Conservation (phyloP, 257 asterid species). For the Nicotiana tomentosiformis region DNA sequence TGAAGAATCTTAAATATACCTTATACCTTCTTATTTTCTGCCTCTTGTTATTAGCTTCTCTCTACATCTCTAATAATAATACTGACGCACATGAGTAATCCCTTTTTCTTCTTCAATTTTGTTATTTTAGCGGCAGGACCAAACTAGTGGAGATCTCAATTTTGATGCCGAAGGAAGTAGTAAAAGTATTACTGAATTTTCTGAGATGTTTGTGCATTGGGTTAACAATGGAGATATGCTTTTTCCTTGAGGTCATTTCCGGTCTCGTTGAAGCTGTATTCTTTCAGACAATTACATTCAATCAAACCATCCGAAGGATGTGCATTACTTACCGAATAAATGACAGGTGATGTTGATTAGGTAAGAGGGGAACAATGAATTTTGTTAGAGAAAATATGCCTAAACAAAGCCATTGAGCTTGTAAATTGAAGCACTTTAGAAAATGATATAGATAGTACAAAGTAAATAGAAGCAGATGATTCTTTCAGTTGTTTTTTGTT, state of each 20-base stretch:
- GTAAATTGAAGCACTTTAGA: not conserved
- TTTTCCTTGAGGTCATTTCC: conserved; percentile 33
- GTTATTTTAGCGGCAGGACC: conserved; percentile 9
- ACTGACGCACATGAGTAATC: not conserved
- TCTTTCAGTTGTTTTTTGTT: conserved; percentile 7
- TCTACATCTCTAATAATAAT: not conserved
- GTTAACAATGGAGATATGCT: conserved; percentile 48
- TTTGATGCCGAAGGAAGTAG: conserved; percentile 20
- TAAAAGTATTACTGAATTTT: conserved; percentile 28
- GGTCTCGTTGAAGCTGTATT: conserved; percentile 8
- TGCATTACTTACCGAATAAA: conserved; percentile 23
- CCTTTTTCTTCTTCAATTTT: conserved; percentile 3
- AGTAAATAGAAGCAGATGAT: conserved; percentile 12
- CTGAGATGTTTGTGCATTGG: conserved; percentile 67
- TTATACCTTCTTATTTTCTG: not conserved
- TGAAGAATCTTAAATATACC: not conserved
- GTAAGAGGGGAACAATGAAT: conserved; percentile 13
- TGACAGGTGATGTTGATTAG: conserved; percentile 23
- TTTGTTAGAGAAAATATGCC: conserved; percentile 32
- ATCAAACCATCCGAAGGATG: conserved; percentile 64
- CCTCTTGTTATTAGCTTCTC: not conserved
- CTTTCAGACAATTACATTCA: conserved; percentile 16
- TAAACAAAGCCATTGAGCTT: conserved; percentile 18
- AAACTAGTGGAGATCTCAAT: conserved; percentile 26
- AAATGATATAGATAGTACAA: conserved; percentile 9